A percentile compares a stretch with the other conserved stretches of the same genome.
These are phyloP conservation scores for Nicotiana attenuata DNA, from an alignment of 257 asterid species.

Conservation along the genomic window DNA sequence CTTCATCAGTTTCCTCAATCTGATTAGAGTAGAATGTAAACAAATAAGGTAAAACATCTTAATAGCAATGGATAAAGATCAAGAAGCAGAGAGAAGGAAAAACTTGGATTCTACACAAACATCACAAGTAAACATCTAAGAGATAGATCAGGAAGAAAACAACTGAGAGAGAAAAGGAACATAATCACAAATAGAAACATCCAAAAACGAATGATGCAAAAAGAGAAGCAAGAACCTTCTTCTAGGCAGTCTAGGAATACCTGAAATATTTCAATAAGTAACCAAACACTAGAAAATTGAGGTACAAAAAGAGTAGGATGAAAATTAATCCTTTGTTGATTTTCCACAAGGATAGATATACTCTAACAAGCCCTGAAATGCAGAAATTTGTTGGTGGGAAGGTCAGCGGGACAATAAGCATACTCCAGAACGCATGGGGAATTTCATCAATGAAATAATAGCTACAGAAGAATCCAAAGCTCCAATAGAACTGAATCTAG, in stretches of 20 bases:
- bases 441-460: neutral
- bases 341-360: neutral
- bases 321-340: neutral
- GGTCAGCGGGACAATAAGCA: neutral
- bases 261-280: neutral
- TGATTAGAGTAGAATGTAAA: slow-evolving; percentile 18
- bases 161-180: slow-evolving; percentile 5
- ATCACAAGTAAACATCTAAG: neutral
- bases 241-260: neutral
- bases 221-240: slow-evolving; percentile 2
- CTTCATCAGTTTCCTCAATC: slow-evolving; percentile 96
- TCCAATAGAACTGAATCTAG: neutral
- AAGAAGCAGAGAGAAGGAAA: neutral
- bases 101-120: neutral
- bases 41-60: neutral
- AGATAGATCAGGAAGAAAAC: neutral
- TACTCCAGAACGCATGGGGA: neutral
- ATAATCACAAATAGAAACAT: neutral
- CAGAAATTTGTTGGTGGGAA: neutral
- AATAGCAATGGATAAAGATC: neutral
- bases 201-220: neutral
- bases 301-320: neutral
- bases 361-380: neutral
- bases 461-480: neutral
- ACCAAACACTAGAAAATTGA: neutral